Percentiles rank a stretch among this genome's conserved stretches.
Evolutionary conservation across 1,284 basidiomycete species (phyloP).

Genomic region (Malassezia restricta): DNA sequence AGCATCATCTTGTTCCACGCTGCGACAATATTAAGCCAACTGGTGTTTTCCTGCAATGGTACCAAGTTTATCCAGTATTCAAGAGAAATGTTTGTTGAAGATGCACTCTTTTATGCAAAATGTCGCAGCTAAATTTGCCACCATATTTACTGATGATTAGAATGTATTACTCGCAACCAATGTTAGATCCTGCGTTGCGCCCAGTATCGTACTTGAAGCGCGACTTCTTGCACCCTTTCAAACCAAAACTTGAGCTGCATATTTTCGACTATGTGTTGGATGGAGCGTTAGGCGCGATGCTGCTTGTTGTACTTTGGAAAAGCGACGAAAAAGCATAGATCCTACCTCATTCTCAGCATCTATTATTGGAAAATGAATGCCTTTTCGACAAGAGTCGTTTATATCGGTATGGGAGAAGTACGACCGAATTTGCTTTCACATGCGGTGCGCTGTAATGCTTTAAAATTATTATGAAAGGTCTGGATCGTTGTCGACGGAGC

Average conservation of each 20-base stretch:
- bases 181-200: neutral
- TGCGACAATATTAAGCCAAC: slow-evolving; percentile 1
- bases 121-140: slow-evolving; percentile 3
- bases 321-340: slow-evolving; percentile 6
- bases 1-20: slow-evolving; percentile 6
- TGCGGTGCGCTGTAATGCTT: too few relatives aligned
- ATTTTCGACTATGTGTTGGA: slow-evolving; percentile 8
- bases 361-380: too few relatives aligned
- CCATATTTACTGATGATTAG: neutral
- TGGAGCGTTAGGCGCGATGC: slow-evolving; percentile 7
- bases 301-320: slow-evolving; percentile 1
- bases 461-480: neutral
- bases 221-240: slow-evolving; percentile 2
- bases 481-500: slow-evolving; percentile 5
- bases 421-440: neutral
- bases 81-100: slow-evolving; percentile 7
- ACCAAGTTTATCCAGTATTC: slow-evolving; percentile 5
- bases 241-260: slow-evolving; percentile 4
- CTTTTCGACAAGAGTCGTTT: neutral
- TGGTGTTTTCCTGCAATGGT: slow-evolving; percentile 2
- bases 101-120: slow-evolving; percentile 5
- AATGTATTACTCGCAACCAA: neutral
- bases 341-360: too few relatives aligned
- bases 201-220: neutral
- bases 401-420: slow-evolving; percentile 5